A percentile compares a stretch with the other conserved stretches of the same genome.
Conservation (phyloP, 2,329 filamentous ascomycete species). For the Geosmithia flava region DNA sequence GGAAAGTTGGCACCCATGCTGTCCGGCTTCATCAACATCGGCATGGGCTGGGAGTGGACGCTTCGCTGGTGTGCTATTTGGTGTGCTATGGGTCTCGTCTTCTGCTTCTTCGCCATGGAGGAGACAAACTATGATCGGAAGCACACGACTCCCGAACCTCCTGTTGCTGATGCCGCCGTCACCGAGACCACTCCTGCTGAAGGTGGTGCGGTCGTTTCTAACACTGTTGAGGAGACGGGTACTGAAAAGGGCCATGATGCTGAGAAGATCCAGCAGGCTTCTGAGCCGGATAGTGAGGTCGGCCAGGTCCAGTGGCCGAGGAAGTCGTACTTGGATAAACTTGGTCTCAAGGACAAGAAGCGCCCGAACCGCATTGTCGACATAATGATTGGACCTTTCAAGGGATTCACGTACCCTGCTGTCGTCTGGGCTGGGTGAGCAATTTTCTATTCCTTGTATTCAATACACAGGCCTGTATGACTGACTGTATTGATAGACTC, state of each 20-base stretch:
- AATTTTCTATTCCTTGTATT: slow-evolving; percentile 15
- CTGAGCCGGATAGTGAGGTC: not conserved
- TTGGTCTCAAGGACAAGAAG: not conserved
- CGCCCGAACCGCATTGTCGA: not conserved
- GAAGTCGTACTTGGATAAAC: slow-evolving; percentile 3
- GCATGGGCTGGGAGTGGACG: slow-evolving; percentile 13
- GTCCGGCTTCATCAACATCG: slow-evolving; percentile 5
- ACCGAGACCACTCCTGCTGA: not conserved
- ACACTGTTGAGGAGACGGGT: not conserved
- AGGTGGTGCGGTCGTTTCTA: not conserved
- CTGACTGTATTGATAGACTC: slow-evolving; percentile 5
- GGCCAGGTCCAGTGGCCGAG: not conserved
- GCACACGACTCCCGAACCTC: slow-evolving; percentile 8
- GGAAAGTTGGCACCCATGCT: slow-evolving; percentile 1
- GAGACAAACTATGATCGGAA: slow-evolving; percentile 36
- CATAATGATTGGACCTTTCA: slow-evolving; percentile 3
- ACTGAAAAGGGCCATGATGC: not conserved
- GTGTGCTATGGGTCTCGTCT: slow-evolving; percentile 17
- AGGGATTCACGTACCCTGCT: slow-evolving; percentile 17
- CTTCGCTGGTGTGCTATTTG: slow-evolving; percentile 27
- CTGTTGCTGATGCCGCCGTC: not conserved
- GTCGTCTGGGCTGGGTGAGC: slow-evolving; percentile 19
- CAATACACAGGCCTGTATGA: not conserved
- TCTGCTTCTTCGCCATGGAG: slow-evolving; percentile 44
- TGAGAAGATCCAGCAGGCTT: slow-evolving; percentile 7